Percentiles rank a stretch among this genome's conserved stretches.
These are phyloP conservation scores for Eucalyptus polyanthemos DNA, from an alignment of 345 rosid genomes.

Conservation along the genomic window DNA sequence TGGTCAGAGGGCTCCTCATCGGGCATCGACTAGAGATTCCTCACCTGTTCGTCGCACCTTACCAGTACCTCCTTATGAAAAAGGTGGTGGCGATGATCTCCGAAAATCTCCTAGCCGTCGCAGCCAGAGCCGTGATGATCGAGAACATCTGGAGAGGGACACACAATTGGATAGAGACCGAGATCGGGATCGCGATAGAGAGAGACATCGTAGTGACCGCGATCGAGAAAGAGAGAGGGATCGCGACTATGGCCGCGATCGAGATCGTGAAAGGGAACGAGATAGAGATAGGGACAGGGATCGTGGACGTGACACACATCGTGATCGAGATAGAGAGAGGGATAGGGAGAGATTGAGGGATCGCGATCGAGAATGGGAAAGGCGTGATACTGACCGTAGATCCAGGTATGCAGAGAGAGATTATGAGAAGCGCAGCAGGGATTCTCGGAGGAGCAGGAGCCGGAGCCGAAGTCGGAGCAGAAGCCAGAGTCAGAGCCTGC, in stretches of 20 bases:
- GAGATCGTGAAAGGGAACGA: conserved; percentile 4
- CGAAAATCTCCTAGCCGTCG: conserved; percentile 49
- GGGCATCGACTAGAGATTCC: conserved; percentile 96
- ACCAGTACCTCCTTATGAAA: conserved; percentile 52
- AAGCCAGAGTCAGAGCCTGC: conserved; percentile 56
- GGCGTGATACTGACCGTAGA: conserved; percentile 11
- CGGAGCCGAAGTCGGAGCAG: conserved; percentile 38
- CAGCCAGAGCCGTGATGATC: conserved; percentile 73
- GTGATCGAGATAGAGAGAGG: conserved; percentile 5
- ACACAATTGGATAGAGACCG: conserved; percentile 25
- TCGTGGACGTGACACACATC: background rate
- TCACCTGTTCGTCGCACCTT: conserved; percentile 87
- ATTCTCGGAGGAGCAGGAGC: conserved; percentile 9
- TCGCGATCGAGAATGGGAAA: background rate
- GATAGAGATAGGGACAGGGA: conserved; percentile 17
- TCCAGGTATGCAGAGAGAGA: conserved; percentile 13
- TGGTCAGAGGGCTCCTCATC: conserved; percentile 99
- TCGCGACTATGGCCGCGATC: background rate
- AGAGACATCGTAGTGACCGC: conserved; percentile 10
- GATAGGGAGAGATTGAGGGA: conserved; percentile 15
- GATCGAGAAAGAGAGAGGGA: conserved; percentile 1
- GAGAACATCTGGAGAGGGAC: conserved; percentile 33
- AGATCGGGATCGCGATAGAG: conserved; percentile 15
- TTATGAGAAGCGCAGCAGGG: conserved; percentile 26
- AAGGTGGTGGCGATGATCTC: conserved; percentile 27